Conservation (phyloP, 1,284 basidiomycete genomes). For the Trichosporon coremiiforme region DNA sequence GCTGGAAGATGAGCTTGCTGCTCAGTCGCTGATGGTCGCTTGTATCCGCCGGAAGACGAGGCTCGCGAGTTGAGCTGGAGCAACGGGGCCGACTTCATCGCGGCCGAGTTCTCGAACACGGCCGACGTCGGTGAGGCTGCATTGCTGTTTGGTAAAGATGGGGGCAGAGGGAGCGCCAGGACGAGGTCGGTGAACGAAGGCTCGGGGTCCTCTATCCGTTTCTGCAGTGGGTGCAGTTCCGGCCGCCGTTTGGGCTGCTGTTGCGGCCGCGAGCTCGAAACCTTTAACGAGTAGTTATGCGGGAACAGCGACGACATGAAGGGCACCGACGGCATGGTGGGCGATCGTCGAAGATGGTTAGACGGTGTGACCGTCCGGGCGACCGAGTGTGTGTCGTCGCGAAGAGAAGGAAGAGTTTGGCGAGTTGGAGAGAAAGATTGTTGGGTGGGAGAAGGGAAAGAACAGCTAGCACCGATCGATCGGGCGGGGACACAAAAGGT, state of each 20-base stretch:
- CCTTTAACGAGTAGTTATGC: slow-evolving; percentile 4
- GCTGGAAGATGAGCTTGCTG: not conserved
- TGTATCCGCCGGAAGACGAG: not conserved
- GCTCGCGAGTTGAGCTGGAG: not conserved
- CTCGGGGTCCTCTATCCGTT: slow-evolving; percentile 4
- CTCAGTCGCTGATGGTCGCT: not conserved
- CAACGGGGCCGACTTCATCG: slow-evolving; percentile 13
- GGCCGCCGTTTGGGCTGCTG: not conserved
- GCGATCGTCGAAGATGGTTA: not conserved
- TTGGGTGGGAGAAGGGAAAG: not conserved
- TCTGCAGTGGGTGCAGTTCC: slow-evolving; percentile 9
- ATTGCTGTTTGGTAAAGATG: slow-evolving; percentile 5
- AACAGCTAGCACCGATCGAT: not conserved
- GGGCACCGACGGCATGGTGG: slow-evolving; percentile 9
- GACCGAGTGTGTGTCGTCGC: not conserved
- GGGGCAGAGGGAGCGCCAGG: slow-evolving; percentile 1
- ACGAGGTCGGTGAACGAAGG: slow-evolving; percentile 9
- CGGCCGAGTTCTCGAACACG: slow-evolving; percentile 14
- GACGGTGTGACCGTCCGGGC: not conserved
- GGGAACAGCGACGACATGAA: slow-evolving; percentile 16
- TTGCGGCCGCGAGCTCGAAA: not conserved
- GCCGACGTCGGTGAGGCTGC: not conserved
- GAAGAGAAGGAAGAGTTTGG: not conserved
- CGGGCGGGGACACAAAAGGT: not conserved
- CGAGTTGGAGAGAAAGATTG: not conserved